These are phyloP conservation scores for Candida qinlingensis DNA, from an alignment of 805 yeast genomes.

Conservation along the genomic window DNA sequence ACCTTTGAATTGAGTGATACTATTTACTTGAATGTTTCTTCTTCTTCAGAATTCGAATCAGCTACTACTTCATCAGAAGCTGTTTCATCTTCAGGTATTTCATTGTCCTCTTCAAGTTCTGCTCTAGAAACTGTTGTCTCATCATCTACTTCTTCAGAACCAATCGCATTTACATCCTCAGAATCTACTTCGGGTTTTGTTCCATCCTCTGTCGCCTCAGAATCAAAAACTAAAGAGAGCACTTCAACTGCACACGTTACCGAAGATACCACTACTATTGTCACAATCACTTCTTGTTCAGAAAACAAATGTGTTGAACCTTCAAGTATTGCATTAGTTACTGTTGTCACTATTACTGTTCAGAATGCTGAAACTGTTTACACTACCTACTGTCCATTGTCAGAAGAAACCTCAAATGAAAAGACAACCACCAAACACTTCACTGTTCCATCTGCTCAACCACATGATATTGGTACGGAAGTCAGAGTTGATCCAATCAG, in stretches of 20 bases:
- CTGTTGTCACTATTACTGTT: slow-evolving; percentile 28
- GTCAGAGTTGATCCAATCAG: background rate
- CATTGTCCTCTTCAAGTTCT: background rate
- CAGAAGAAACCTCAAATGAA: slow-evolving; percentile 3
- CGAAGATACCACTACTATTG: slow-evolving; percentile 3
- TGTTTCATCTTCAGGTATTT: background rate
- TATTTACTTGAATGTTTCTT: slow-evolving; percentile 1
- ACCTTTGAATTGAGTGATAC: slow-evolving; percentile 4
- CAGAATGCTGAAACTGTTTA: slow-evolving; percentile 28
- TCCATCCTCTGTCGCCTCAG: background rate
- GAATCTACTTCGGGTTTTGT: background rate
- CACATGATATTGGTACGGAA: background rate
- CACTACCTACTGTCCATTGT: slow-evolving; percentile 17
- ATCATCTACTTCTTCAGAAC: too few species aligned
- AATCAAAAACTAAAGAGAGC: too few species aligned
- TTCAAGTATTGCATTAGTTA: slow-evolving; percentile 21
- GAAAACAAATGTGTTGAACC: slow-evolving; percentile 25
- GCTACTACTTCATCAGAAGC: background rate
- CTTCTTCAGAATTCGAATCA: background rate
- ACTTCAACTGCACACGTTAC: background rate
- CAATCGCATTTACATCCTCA: background rate
- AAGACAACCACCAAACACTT: background rate
- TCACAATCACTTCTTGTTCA: slow-evolving; percentile 25
- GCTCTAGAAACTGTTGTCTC: background rate
- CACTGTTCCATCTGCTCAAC: background rate